phyloP scores from a whole-genome alignment of 2,329 filamentous ascomycete genomes.

The Fusarium sp. region DNA sequence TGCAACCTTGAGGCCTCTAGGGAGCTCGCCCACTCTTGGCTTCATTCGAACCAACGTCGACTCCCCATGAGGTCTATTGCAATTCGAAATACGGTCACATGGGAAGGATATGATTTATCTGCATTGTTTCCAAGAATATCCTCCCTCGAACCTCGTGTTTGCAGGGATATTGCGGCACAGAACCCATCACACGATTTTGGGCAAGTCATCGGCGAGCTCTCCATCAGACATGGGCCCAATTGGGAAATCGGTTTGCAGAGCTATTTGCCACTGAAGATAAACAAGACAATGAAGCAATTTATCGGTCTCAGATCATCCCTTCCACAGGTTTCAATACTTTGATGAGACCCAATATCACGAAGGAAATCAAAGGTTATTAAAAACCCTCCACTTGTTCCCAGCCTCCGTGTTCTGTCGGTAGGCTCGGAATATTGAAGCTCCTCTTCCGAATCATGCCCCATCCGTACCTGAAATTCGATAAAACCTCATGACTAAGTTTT shows the following conservation, averaged over 20 bases:
- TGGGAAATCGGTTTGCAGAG: constrained; percentile 16
- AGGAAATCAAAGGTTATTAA: neutral
- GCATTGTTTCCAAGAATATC: neutral
- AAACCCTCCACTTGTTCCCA: neutral
- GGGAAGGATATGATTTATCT: neutral
- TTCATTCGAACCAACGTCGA: neutral
- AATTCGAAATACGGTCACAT: neutral
- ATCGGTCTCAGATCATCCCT: neutral
- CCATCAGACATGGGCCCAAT: constrained; percentile 3
- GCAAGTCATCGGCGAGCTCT: neutral
- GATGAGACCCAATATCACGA: neutral
- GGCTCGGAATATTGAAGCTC: constrained; percentile 4
- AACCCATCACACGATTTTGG: neutral
- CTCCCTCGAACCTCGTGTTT: neutral
- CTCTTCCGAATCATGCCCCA: constrained; percentile 17
- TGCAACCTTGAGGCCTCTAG: neutral
- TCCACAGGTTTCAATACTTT: neutral
- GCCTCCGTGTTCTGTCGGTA: neutral
- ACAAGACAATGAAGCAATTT: neutral
- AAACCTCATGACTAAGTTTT: neutral
- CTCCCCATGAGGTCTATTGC: neutral
- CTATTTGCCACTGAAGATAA: constrained; percentile 18
- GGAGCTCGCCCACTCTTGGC: neutral
- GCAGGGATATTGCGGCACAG: constrained; percentile 4
- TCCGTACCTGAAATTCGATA: neutral